These are phyloP conservation scores for Sarocladiaceae sp. DNA, from an alignment of 2,329 filamentous ascomycete species.

Conservation along the genomic window DNA sequence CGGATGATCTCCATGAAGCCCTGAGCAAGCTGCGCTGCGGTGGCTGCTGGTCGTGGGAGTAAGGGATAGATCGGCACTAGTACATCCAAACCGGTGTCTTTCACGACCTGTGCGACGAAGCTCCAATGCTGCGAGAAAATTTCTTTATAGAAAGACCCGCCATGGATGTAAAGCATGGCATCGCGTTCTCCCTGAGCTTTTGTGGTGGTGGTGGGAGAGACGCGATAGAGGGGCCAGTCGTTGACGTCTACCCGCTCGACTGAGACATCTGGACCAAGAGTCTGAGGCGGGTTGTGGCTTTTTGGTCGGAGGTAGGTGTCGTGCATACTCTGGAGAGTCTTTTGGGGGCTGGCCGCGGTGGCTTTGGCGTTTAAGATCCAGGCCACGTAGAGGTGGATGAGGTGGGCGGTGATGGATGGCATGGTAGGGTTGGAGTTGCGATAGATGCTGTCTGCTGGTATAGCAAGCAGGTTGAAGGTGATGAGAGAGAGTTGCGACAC, in stretches of 20 bases:
- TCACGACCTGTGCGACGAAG: slow-evolving; percentile 9
- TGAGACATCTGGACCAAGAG: slow-evolving; percentile 2
- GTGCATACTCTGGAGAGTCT: slow-evolving; percentile 1
- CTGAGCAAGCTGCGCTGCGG: slow-evolving; percentile 6
- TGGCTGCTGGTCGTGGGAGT: slow-evolving; percentile 8
- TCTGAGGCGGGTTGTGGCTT: slow-evolving; percentile 8
- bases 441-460: too few species aligned
- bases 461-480: too few species aligned
- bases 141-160: slow-evolving; percentile 11
- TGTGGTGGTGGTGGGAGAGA: background rate
- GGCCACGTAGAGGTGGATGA: too few species aligned
- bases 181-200: background rate
- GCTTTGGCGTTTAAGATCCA: background rate
- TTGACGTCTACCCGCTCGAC: slow-evolving; percentile 10
- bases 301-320: slow-evolving; percentile 4
- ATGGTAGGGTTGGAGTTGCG: too few species aligned
- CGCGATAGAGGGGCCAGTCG: slow-evolving; percentile 12
- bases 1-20: slow-evolving; percentile 8
- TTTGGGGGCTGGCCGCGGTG: slow-evolving; percentile 18
- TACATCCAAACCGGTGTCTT: slow-evolving; percentile 11
- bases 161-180: slow-evolving; percentile 13
- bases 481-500: too few species aligned
- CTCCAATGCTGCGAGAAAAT: slow-evolving; percentile 8
- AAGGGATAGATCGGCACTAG: slow-evolving; percentile 12
- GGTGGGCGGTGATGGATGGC: too few species aligned